A percentile compares a stretch with the other conserved stretches of the same genome.
These are phyloP conservation scores for Balamuthia mandrillaris DNA, from an alignment of 208 protist genomes.

Conservation along the genomic window DNA sequence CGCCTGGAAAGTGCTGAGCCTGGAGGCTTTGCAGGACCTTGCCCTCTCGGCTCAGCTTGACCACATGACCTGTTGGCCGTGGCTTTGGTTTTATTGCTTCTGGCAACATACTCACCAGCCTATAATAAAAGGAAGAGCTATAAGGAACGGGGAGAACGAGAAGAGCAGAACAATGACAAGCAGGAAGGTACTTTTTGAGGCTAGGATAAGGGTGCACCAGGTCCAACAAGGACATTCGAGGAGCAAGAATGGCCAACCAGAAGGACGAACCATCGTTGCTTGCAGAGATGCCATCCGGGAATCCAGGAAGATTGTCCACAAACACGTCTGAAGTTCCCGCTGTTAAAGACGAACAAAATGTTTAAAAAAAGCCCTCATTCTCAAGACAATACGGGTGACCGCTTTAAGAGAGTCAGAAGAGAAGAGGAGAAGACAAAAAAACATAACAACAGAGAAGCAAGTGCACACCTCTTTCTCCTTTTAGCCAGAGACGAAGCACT, in stretches of 20 bases:
- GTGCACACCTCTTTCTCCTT: not conserved
- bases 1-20: too few species aligned
- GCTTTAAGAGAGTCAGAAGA: not conserved
- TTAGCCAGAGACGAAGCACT: not conserved
- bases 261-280: not conserved
- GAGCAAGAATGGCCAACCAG: not conserved
- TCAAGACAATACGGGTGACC: too few species aligned
- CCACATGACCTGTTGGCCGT: too few species aligned
- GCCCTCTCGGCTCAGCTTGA: too few species aligned
- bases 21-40: too few species aligned
- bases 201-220: not conserved
- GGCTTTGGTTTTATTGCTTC: too few species aligned
- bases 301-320: not conserved
- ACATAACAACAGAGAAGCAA: not conserved
- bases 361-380: too few species aligned
- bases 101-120: too few species aligned
- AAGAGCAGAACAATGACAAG: too few species aligned
- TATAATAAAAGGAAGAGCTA: too few species aligned
- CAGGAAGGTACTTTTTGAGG: too few species aligned
- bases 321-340: slow-evolving; percentile 12
- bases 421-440: not conserved
- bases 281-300: not conserved
- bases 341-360: not conserved
- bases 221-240: not conserved
- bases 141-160: too few species aligned